Percentiles rank a stretch among this genome's conserved stretches.
These are phyloP conservation scores for Claviceps fusiformis DNA, from an alignment of 2,329 filamentous ascomycete species.

Conservation along the genomic window DNA sequence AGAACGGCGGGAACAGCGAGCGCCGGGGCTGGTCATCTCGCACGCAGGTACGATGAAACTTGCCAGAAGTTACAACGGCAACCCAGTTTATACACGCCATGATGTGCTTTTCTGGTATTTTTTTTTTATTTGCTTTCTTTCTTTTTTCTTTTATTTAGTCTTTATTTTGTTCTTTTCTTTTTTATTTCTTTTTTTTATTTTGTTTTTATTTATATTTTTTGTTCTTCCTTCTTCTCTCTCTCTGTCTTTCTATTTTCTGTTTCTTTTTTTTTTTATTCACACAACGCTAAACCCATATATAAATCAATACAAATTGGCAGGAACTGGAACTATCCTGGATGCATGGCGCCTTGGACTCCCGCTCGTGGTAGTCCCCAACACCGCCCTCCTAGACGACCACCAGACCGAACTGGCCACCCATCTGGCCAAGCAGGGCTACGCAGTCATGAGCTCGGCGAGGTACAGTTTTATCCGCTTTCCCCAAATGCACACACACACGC, in stretches of 20 bases:
- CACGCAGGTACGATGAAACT: conserved; percentile 71
- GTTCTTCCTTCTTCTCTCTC: no score
- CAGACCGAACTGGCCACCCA: conserved; percentile 75
- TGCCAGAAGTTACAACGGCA: no score
- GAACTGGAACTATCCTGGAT: conserved; percentile 80
- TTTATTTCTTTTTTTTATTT: not conserved
- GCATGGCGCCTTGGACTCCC: conserved; percentile 60
- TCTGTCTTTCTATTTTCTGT: no score
- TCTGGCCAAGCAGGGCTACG: conserved; percentile 61
- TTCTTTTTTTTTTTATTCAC: no score
- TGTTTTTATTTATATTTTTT: no score
- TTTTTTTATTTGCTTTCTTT: no score
- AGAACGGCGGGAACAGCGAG: conserved; percentile 28
- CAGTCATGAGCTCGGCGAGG: conserved; percentile 56
- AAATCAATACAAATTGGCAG: conserved; percentile 28
- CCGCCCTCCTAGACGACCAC: conserved; percentile 72
- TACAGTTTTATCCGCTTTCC: conserved; percentile 22
- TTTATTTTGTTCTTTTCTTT: not conserved
- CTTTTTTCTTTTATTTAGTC: no score
- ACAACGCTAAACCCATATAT: no score
- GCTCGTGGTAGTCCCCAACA: conserved; percentile 83
- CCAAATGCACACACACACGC: no score
- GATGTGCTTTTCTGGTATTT: no score
- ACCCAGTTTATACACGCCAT: no score
- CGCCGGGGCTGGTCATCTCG: conserved; percentile 64